phyloP scores from a whole-genome alignment of 352 stramenopile species.

The Phytophthora hybrid region DNA sequence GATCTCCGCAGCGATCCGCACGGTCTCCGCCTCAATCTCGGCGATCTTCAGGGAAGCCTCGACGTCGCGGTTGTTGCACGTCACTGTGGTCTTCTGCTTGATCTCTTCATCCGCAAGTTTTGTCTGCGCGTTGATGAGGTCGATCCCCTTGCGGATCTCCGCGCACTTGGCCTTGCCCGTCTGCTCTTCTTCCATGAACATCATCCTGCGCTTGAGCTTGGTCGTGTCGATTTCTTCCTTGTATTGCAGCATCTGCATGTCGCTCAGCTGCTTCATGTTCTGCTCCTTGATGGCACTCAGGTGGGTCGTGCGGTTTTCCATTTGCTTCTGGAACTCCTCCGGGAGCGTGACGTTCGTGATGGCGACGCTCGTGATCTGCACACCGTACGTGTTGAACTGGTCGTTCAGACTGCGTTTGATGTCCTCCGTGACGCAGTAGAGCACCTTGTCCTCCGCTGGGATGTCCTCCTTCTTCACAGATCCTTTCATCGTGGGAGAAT shows the following conservation, averaged over 20 bases:
- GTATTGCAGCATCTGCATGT: slow-evolving; percentile 78
- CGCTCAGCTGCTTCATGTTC: slow-evolving; percentile 83
- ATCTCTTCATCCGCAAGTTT: slow-evolving; percentile 52
- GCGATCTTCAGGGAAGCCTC: slow-evolving; percentile 53
- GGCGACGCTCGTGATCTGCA: slow-evolving; percentile 76
- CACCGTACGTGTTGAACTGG: slow-evolving; percentile 81
- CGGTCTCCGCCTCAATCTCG: slow-evolving; percentile 55
- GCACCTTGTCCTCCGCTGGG: slow-evolving; percentile 22
- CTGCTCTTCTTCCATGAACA: slow-evolving; percentile 72
- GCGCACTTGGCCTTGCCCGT: slow-evolving; percentile 58
- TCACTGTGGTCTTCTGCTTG: slow-evolving; percentile 47
- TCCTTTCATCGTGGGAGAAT: slow-evolving; percentile 33
- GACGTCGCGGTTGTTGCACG: slow-evolving; percentile 51
- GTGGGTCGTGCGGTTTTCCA: slow-evolving; percentile 75
- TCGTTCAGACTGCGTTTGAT: slow-evolving; percentile 79
- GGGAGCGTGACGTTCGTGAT: slow-evolving; percentile 83
- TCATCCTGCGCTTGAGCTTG: slow-evolving; percentile 65
- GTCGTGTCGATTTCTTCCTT: slow-evolving; percentile 66
- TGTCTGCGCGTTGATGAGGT: slow-evolving; percentile 53
- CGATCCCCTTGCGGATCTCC: slow-evolving; percentile 63
- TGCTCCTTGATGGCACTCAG: slow-evolving; percentile 75
- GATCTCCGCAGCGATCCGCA: slow-evolving; percentile 55
- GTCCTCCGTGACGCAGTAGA: slow-evolving; percentile 68
- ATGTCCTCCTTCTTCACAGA: slow-evolving; percentile 10
- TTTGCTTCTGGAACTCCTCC: slow-evolving; percentile 65